Percentiles rank a stretch among this genome's conserved stretches.
phyloP scores from a whole-genome alignment of 257 asterid genomes.

The Rhazya stricta region DNA sequence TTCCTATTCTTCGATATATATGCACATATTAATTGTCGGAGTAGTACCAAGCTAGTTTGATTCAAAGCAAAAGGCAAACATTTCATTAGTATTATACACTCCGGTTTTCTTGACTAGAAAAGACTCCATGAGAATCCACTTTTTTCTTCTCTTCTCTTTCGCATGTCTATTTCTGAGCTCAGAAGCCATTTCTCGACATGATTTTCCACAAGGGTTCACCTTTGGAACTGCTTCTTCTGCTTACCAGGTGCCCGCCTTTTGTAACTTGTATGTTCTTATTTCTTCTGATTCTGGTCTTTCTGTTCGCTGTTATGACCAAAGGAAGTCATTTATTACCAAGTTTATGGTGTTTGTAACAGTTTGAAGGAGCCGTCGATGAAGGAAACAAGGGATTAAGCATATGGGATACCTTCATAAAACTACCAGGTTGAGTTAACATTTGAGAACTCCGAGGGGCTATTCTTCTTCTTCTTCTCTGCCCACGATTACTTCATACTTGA shows the following conservation, averaged over 20 bases:
- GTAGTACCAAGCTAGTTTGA: no score
- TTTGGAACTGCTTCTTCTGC: slow-evolving; percentile 98
- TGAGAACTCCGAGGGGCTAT: not conserved
- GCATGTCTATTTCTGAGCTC: slow-evolving; percentile 24
- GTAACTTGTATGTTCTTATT: not conserved
- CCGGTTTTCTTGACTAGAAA: slow-evolving; percentile 8
- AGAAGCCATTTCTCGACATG: slow-evolving; percentile 47
- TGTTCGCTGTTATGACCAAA: not conserved
- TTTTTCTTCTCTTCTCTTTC: slow-evolving; percentile 14
- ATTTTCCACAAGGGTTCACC: slow-evolving; percentile 69
- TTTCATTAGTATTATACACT: not conserved
- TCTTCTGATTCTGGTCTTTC: not conserved
- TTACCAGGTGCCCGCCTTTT: slow-evolving; percentile 47
- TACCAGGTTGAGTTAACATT: slow-evolving; percentile 41
- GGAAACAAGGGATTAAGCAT: slow-evolving; percentile 77
- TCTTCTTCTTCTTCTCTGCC: not conserved
- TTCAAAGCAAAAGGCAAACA: not conserved
- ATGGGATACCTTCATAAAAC: slow-evolving; percentile 71
- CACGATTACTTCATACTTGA: not conserved
- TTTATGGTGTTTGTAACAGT: slow-evolving; percentile 30
- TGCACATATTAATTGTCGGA: not conserved
- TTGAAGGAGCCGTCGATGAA: slow-evolving; percentile 84
- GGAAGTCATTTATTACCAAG: not conserved
- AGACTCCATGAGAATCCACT: slow-evolving; percentile 20
- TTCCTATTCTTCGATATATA: no score